Evolutionary conservation across 352 stramenopile genomes (phyloP).

Genomic region (Phytophthora palmivora): DNA sequence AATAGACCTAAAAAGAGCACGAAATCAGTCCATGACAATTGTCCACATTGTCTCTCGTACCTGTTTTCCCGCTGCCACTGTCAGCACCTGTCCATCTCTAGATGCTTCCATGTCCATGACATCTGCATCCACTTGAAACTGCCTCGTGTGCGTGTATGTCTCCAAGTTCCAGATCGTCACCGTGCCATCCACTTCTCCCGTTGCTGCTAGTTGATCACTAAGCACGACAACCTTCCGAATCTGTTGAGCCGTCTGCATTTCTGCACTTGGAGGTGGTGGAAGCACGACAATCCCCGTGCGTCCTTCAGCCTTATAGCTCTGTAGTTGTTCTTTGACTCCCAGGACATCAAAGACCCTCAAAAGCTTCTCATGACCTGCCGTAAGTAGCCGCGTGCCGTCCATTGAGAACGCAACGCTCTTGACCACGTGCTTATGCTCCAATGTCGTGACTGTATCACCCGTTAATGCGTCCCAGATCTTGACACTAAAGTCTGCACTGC

Average conservation of each 20-base stretch:
- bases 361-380: constrained; percentile 95
- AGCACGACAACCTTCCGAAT: constrained; percentile 87
- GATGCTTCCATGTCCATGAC: constrained; percentile 90
- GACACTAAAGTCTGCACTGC: constrained; percentile 95
- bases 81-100: constrained; percentile 77
- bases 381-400: constrained; percentile 89
- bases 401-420: constrained; percentile 95
- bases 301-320: constrained; percentile 60
- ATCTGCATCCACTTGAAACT: constrained; percentile 74
- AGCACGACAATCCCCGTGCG: constrained; percentile 70
- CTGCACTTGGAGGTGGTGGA: constrained; percentile 45
- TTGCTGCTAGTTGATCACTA: constrained; percentile 55
- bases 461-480: constrained; percentile 98
- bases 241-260: constrained; percentile 69
- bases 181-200: constrained; percentile 79
- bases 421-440: constrained; percentile 97
- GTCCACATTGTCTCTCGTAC: constrained; percentile 27
- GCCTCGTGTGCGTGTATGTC: constrained; percentile 39
- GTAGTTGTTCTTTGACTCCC: constrained; percentile 66
- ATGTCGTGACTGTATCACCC: constrained; percentile 91
- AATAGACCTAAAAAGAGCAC: constrained; percentile 84
- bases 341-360: constrained; percentile 93
- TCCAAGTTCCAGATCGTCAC: constrained; percentile 80
- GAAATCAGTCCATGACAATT: no score
- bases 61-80: constrained; percentile 92